Evolutionary conservation across 768 basidiomycete species (phyloP), one percentile per base, ranked within the genome.

Genomic region (Psilocybe sp.): DNA sequence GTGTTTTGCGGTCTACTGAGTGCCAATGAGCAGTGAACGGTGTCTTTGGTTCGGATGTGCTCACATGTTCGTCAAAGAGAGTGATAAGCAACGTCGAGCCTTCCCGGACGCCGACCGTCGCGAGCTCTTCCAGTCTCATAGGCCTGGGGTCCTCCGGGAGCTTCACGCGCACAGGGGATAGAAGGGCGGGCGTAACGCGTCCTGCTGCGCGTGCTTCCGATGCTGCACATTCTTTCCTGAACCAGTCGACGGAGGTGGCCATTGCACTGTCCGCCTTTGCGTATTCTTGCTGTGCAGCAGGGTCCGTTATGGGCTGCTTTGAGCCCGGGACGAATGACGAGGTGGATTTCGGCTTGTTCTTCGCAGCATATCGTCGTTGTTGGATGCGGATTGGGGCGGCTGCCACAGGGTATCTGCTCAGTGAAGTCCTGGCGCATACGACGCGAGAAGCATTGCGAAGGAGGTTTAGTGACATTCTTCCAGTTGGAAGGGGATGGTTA

Each of bases 21-120:
- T 40, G 53, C 36, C 40, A 57, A 40, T 49, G 49, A 51, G 62
- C 40, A 69, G 59, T 46, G 23, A 6, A 32, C n/a, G 5, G n/a
- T 19, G 12, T 28, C 49, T 7, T 13, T 28, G 19, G 5, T 11
- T 23, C 19, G 36, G 13, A 32, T n/a, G 48, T 49, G 68, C 82
- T 72, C 64, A 92, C 91, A 62, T 81, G 71, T 62, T 89, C 86
- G 47, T 92, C 86, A 59, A 89, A 92, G 28, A 89, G 73, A 3
- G 87, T 89, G 10, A 93, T 74, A 19, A 92, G 55, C 49, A 93
- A 68, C 46, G 78, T 77, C 5, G 85, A 79, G 1, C 91, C 91
- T 46, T 93, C 88, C 53, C 84, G 74, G 35, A 93, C 82, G 7
- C 91, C 90, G 15, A 93, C 79, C 0, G 90, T 91, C 1, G 91